Percentiles rank a stretch among this genome's conserved stretches.
phyloP scores from a whole-genome alignment of 441 rosid species.

The Adansonia madagascariensis region DNA sequence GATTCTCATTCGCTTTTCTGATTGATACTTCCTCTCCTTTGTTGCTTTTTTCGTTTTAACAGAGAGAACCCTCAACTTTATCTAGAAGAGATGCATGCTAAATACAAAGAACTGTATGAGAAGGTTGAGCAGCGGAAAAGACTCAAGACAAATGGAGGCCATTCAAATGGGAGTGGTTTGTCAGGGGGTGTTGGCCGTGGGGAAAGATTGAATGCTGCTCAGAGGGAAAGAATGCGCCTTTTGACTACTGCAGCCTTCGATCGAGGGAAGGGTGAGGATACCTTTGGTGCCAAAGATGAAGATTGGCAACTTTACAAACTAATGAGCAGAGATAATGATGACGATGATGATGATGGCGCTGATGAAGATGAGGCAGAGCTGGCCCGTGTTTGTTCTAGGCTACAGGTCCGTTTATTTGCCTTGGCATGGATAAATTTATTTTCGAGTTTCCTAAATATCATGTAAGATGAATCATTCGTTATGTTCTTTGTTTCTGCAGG shows the following conservation, averaged over 20 bases:
- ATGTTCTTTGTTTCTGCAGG: slow-evolving; percentile 42
- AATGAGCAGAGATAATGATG: slow-evolving; percentile 91
- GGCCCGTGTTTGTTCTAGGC: slow-evolving; percentile 69
- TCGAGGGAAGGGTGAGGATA: slow-evolving; percentile 94
- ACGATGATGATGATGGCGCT: slow-evolving; percentile 71
- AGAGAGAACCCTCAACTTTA: slow-evolving; percentile 90
- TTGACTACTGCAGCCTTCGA: slow-evolving; percentile 94
- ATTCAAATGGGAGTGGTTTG: slow-evolving; percentile 66
- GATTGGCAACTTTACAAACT: slow-evolving; percentile 95
- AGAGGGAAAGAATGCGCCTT: slow-evolving; percentile 92
- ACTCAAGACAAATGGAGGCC: slow-evolving; percentile 73
- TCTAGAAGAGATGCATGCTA: slow-evolving; percentile 65
- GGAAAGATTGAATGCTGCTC: slow-evolving; percentile 91
- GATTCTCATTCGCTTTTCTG: background rate
- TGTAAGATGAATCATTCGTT: background rate
- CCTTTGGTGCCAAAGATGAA: slow-evolving; percentile 89
- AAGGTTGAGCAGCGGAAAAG: slow-evolving; percentile 85
- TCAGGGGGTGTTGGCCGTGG: slow-evolving; percentile 87
- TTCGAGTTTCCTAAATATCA: background rate
- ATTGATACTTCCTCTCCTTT: slow-evolving; percentile 5
- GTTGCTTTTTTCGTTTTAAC: slow-evolving; percentile 27
- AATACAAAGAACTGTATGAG: slow-evolving; percentile 76
- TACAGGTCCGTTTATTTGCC: slow-evolving; percentile 50
- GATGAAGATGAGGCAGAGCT: slow-evolving; percentile 81
- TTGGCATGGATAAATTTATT: background rate